phyloP scores from a whole-genome alignment of 2,329 filamentous ascomycete species.

The Clonostachys byssicola region DNA sequence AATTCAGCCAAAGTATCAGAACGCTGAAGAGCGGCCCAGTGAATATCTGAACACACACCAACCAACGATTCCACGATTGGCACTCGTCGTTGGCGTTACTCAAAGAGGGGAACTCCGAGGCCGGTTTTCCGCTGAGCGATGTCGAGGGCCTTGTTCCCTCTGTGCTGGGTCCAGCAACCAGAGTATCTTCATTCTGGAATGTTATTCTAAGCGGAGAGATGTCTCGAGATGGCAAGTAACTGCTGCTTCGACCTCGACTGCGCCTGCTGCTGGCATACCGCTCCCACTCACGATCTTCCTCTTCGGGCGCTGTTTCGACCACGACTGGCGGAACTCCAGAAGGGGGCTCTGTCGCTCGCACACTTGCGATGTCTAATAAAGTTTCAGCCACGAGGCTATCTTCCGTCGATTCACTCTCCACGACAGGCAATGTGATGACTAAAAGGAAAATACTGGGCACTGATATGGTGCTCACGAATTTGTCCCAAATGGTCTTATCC shows the following conservation, averaged over 20 bases:
- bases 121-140: constrained; percentile 10
- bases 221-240: constrained; percentile 8
- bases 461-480: constrained; percentile 74
- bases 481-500: constrained; percentile 81
- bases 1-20: constrained; percentile 70
- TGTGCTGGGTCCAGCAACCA: constrained; percentile 8
- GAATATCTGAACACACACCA: constrained; percentile 80
- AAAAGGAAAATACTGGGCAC: constrained; percentile 88
- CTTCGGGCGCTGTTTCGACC: constrained; percentile 22
- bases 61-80: constrained; percentile 84
- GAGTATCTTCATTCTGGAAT: constrained; percentile 12
- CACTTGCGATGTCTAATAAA: constrained; percentile 8
- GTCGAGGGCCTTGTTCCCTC: not conserved
- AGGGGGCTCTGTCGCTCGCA: not conserved
- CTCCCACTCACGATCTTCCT: constrained; percentile 53
- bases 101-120: constrained; percentile 23
- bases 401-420: constrained; percentile 65
- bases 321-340: constrained; percentile 27
- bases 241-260: constrained; percentile 24
- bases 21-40: constrained; percentile 82
- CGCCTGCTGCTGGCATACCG: constrained; percentile 42
- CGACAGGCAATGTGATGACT: constrained; percentile 86
- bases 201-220: constrained; percentile 4
- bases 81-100: constrained; percentile 29
- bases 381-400: constrained; percentile 17